Base-by-base conservation (phyloP, 2,329 filamentous ascomycete genomes). In the Pseudogymnoascus sp. region DNA sequence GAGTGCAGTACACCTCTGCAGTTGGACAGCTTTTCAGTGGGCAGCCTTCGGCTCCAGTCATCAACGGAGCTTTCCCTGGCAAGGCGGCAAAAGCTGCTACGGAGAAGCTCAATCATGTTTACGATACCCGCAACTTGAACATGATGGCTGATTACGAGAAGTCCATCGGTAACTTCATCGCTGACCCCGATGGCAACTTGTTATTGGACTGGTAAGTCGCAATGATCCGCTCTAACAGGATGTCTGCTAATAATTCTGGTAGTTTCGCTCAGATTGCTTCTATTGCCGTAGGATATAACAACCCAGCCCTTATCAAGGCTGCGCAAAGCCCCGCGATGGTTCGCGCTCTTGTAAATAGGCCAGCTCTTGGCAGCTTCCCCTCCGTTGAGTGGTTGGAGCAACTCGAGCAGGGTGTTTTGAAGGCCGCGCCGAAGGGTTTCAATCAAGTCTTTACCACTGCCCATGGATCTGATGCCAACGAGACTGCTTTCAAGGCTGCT, bases 231-330 rank as follows among this genome's bases (percentile, higher is more conserved):
- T 33, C 31, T 33, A 33, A 33, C 31, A 33, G 31, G 31, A 33
- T 33, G 42, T 68, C 31, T 33, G 31, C 31, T 33, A 10, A 33
- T 33, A 33, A 33, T 33, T 19, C 11, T 19, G 23, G n/a, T 66
- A 85, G 83, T 63, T 90, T 90, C 75, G 87, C 89, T 60, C 89
- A 93, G 76, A 93, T 93, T 72, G 90, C 90, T 64, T 92, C 89
- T 21, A 93, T 93, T 69, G 88, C 90, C 7, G 85, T 93, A 59
- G 90, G 89, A 66, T 93, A 93, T 82, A 92, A 88, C 81, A 92
- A 93, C 75, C 82, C 87, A 7, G 76, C 82, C 62, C 82, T 93
- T 65, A 79, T 85, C 67, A 77, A 82, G 68, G 86, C 86, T 38
- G 87, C 88, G 44, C 80, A 81, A 64, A 87, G 87, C 31, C 84